Evolutionary conservation across 805 yeast species (phyloP).

Genomic region (Pichia rugopelliculosa): DNA sequence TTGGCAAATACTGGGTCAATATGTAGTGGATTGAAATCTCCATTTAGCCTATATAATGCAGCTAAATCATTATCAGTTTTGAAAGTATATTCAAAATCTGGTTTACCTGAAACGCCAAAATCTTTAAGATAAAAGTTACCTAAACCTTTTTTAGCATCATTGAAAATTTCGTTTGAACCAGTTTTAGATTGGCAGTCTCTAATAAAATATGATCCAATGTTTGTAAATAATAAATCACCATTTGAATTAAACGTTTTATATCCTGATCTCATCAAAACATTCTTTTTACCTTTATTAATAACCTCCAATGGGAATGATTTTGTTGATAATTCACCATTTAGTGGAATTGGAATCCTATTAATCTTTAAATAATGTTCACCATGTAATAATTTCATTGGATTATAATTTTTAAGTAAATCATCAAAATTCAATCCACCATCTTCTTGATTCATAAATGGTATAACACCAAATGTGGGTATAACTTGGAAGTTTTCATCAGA

Average conservation of each 20-base stretch:
- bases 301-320: slow-evolving; percentile 63
- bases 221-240: slow-evolving; percentile 64
- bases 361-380: slow-evolving; percentile 91
- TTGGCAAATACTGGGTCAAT: slow-evolving; percentile 88
- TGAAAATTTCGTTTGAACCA: slow-evolving; percentile 39
- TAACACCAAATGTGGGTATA: slow-evolving; percentile 83
- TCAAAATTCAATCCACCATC: slow-evolving; percentile 51
- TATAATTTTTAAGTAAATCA: slow-evolving; percentile 67
- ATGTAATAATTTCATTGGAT: slow-evolving; percentile 82
- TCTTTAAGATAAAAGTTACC: slow-evolving; percentile 50
- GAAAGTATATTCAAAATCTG: slow-evolving; percentile 58
- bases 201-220: slow-evolving; percentile 78
- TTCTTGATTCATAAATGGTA: slow-evolving; percentile 69
- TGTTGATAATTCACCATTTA: slow-evolving; percentile 56
- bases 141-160: slow-evolving; percentile 33
- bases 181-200: slow-evolving; percentile 63
- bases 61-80: slow-evolving; percentile 69
- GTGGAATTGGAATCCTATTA: slow-evolving; percentile 70
- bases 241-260: slow-evolving; percentile 59
- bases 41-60: slow-evolving; percentile 82
- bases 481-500: slow-evolving; percentile 71
- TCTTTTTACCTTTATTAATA: slow-evolving; percentile 60
- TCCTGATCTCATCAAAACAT: slow-evolving; percentile 71
- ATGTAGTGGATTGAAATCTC: slow-evolving; percentile 93
- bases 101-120: slow-evolving; percentile 48